Conservation (phyloP, 257 asterid genomes). For the Solanum medicagineum region DNA sequence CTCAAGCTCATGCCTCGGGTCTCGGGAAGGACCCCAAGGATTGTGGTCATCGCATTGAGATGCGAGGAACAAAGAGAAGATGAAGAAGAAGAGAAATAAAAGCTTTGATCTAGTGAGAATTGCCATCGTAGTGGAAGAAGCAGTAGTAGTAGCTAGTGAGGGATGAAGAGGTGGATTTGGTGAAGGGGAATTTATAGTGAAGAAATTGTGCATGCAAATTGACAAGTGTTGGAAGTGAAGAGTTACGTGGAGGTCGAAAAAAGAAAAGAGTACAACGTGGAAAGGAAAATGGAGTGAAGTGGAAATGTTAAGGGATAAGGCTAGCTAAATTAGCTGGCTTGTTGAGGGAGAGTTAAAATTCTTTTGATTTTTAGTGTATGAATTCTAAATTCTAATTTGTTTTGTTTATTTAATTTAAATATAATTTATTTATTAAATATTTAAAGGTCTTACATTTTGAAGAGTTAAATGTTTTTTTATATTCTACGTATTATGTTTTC, state of each 20-base stretch:
- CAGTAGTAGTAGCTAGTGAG: not conserved
- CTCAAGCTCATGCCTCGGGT: slow-evolving; percentile 5
- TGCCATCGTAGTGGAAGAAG: not conserved
- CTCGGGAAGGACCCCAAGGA: not conserved
- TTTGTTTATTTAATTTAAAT: too few relatives aligned
- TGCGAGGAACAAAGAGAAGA: not conserved
- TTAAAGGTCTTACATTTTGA: too few relatives aligned
- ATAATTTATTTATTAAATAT: too few relatives aligned
- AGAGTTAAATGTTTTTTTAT: too few relatives aligned
- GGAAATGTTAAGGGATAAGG: not conserved
- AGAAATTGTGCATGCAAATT: not conserved
- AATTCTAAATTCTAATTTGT: not conserved
- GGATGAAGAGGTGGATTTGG: not conserved
- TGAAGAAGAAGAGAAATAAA: not conserved
- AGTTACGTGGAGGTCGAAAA: not conserved
- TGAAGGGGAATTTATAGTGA: not conserved
- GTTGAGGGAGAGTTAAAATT: not conserved
- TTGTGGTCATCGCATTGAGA: not conserved
- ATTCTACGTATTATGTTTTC: too few relatives aligned
- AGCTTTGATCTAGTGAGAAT: not conserved
- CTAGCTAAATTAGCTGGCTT: not conserved
- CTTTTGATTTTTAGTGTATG: not conserved
- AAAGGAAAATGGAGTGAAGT: not conserved
- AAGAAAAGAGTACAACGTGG: not conserved
- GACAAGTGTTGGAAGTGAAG: not conserved